Percentiles rank a stretch among this genome's conserved stretches.
Evolutionary conservation across 208 protist genomes (phyloP).

Genomic region (Vickermania ingenoplastis): DNA sequence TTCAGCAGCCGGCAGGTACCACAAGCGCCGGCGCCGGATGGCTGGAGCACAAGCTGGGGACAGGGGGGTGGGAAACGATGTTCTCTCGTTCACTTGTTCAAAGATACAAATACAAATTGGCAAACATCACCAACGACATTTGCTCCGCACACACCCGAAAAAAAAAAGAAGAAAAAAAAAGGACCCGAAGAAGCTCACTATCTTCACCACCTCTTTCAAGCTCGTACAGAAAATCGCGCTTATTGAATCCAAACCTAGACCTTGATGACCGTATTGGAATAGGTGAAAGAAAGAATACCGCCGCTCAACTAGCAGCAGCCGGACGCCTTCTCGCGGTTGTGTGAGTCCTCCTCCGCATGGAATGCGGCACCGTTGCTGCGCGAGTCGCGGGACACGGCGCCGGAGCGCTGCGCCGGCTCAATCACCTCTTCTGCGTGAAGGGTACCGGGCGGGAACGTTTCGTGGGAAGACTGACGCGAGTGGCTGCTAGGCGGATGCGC

Average conservation of each 20-base stretch:
- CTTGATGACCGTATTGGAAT: neutral
- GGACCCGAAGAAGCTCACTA: no score
- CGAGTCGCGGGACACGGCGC: neutral
- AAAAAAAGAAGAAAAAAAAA: no score
- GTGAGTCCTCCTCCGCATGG: neutral
- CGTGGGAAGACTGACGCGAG: neutral
- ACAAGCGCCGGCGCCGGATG: no score
- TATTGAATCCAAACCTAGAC: neutral
- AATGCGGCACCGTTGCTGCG: neutral
- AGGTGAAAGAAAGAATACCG: neutral
- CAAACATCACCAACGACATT: no score
- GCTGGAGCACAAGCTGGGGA: no score
- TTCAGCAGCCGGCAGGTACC: no score
- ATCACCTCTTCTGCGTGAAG: neutral
- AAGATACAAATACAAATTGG: no score
- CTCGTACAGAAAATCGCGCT: no score
- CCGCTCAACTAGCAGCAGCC: neutral
- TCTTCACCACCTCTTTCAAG: no score
- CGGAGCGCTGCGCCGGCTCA: neutral
- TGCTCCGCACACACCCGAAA: no score
- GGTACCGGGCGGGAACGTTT: neutral
- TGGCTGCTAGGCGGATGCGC: neutral
- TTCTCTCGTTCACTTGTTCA: no score
- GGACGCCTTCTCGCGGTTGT: neutral
- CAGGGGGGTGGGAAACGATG: no score